Conservation (phyloP, 2,329 filamentous ascomycete species). For the Stachybotrys chartarum region DNA sequence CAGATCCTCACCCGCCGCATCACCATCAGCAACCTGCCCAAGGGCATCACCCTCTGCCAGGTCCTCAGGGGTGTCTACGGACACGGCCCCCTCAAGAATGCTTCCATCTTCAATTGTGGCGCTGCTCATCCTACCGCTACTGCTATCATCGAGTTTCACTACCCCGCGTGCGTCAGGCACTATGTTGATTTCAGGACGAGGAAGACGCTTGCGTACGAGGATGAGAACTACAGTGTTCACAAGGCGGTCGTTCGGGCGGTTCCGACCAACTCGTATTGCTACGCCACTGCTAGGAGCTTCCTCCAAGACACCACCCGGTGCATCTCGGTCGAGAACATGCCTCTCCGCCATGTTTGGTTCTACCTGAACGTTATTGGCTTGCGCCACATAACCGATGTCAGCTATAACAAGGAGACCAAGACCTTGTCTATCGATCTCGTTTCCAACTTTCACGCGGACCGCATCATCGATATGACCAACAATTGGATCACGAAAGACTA, state of each 20-base stretch:
- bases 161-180: background rate
- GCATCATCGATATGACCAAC: background rate
- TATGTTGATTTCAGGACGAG: background rate
- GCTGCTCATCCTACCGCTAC: background rate
- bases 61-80: constrained; percentile 11
- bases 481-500: too few relatives aligned
- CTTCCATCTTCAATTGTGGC: constrained; percentile 3
- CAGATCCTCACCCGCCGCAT: constrained; percentile 12
- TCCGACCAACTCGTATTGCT: constrained; percentile 6
- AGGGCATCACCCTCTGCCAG: constrained; percentile 3
- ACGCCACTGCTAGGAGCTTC: background rate
- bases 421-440: constrained; percentile 12
- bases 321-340: constrained; percentile 11
- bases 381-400: constrained; percentile 3
- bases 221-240: background rate
- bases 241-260: constrained; percentile 4
- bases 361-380: constrained; percentile 9
- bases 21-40: constrained; percentile 14
- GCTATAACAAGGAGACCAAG: background rate
- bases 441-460: constrained; percentile 4
- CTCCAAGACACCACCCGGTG: constrained; percentile 2
- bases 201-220: background rate
- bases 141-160: constrained; percentile 13
- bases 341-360: constrained; percentile 10
- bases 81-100: constrained; percentile 5